Evolutionary conservation across 441 rosid species (phyloP).

Genomic region (Gossypium davidsonii): DNA sequence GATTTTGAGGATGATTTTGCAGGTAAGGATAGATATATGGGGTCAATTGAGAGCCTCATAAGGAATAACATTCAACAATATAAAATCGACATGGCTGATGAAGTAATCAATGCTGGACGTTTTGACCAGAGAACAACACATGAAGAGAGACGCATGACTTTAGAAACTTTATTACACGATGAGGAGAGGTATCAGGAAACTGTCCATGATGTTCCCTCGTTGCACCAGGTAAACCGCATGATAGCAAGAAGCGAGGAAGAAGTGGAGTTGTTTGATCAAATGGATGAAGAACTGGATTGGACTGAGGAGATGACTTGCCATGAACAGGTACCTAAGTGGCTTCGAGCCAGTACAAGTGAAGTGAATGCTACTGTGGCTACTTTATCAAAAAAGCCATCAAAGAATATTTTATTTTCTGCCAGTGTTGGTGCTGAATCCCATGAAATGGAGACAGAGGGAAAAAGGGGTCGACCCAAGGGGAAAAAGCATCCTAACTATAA

Average conservation of each 20-base stretch:
- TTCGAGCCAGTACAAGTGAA: conserved; percentile 80
- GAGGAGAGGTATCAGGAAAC: conserved; percentile 98
- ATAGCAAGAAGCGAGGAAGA: conserved; percentile 97
- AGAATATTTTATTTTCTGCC: conserved; percentile 48
- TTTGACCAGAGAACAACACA: conserved; percentile 99
- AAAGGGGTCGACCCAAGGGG: conserved; percentile 88
- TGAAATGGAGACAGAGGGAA: conserved; percentile 63
- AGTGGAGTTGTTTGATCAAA: conserved; percentile 96
- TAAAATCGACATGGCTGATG: conserved; percentile 99
- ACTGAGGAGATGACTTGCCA: conserved; percentile 86
- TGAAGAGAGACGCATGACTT: conserved; percentile 96
- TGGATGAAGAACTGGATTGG: conserved; percentile 99
- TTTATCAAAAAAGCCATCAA: conserved; percentile 88
- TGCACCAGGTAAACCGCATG: conserved; percentile 93
- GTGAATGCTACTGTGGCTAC: conserved; percentile 66
- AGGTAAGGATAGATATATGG: conserved; percentile 96
- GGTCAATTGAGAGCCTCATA: conserved; percentile 97
- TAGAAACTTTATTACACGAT: conserved; percentile 94
- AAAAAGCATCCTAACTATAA: conserved; percentile 82
- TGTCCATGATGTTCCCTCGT: conserved; percentile 91
- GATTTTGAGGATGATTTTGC: conserved; percentile 97
- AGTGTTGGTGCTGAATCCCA: conserved; percentile 42
- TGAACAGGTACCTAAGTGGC: conserved; percentile 95
- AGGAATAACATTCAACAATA: conserved; percentile 98
- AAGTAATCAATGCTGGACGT: conserved; percentile 99